These are phyloP conservation scores for Amphicarpaea edgeworthii DNA, from an alignment of 306 rosid genomes.

Conservation along the genomic window DNA sequence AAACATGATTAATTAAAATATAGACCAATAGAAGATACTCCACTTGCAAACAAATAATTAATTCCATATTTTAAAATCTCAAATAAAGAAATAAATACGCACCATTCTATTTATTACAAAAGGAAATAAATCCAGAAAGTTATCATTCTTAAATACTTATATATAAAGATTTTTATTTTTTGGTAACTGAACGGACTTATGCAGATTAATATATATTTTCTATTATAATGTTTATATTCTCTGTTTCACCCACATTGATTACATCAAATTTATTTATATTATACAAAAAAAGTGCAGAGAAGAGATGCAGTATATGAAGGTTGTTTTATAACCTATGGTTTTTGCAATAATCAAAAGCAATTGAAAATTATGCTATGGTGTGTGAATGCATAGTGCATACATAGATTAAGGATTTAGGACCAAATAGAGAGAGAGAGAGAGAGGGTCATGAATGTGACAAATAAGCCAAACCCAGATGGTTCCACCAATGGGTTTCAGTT, in stretches of 20 bases:
- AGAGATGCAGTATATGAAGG: background rate
- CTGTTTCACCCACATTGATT: background rate
- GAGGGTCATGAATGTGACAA: conserved; percentile 33
- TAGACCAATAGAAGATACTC: background rate
- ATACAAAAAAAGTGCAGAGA: background rate
- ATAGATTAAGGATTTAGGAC: conserved; percentile 12
- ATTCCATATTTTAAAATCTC: background rate
- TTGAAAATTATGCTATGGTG: background rate
- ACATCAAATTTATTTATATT: background rate
- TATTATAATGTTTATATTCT: background rate
- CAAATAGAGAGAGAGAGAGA: too few species aligned
- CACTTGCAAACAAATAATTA: background rate
- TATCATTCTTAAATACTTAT: background rate
- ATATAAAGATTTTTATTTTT: background rate
- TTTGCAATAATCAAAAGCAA: conserved; percentile 1
- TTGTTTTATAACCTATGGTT: conserved; percentile 27
- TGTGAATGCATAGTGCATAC: background rate
- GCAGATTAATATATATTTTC: background rate
- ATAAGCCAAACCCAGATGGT: conserved; percentile 19
- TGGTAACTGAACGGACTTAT: background rate
- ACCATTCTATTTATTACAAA: background rate
- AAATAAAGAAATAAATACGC: background rate
- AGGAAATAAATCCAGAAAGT: background rate
- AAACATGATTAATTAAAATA: background rate
- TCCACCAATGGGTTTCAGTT: conserved; percentile 37